Evolutionary conservation across 2,329 filamentous ascomycete species (phyloP).

Genomic region (Fusarium decemcellulare): DNA sequence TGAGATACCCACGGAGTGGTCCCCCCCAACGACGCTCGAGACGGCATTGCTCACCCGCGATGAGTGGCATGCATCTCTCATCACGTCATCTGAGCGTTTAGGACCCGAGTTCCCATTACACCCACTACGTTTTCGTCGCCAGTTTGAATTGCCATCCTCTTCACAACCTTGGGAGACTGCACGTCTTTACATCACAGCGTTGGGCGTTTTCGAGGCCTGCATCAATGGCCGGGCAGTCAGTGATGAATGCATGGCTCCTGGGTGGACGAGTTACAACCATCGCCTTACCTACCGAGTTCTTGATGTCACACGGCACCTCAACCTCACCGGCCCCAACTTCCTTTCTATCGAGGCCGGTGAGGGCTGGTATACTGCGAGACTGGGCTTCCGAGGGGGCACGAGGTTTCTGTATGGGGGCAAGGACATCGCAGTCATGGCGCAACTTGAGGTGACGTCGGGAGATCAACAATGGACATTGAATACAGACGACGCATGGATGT

Average conservation of each 20-base stretch:
- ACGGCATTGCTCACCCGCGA: not conserved
- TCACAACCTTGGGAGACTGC: not conserved
- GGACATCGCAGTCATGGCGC: conserved; percentile 51
- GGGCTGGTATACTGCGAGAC: conserved; percentile 60
- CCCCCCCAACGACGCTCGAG: not conserved
- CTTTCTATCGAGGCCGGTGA: conserved; percentile 59
- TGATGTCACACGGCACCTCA: conserved; percentile 60
- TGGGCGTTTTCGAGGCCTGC: conserved; percentile 59
- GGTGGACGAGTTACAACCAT: conserved; percentile 64
- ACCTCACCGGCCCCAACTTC: conserved; percentile 43
- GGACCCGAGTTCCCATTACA: not conserved
- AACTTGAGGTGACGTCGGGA: conserved; percentile 52
- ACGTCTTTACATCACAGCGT: conserved; percentile 42
- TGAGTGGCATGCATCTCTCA: not conserved
- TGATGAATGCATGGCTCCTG: conserved; percentile 58
- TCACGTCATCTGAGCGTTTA: not conserved
- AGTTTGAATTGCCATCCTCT: not conserved
- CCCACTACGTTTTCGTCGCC: not conserved
- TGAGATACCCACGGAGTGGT: not conserved
- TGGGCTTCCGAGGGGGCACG: conserved; percentile 42
- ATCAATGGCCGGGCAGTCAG: conserved; percentile 59
- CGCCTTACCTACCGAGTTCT: conserved; percentile 63
- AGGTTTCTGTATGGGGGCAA: conserved; percentile 51
- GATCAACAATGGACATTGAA: conserved; percentile 30
- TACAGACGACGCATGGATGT: conserved; percentile 54